Base-by-base conservation (phyloP, 192 early-diverging fungal species). In the Dispira parvispora region DNA sequence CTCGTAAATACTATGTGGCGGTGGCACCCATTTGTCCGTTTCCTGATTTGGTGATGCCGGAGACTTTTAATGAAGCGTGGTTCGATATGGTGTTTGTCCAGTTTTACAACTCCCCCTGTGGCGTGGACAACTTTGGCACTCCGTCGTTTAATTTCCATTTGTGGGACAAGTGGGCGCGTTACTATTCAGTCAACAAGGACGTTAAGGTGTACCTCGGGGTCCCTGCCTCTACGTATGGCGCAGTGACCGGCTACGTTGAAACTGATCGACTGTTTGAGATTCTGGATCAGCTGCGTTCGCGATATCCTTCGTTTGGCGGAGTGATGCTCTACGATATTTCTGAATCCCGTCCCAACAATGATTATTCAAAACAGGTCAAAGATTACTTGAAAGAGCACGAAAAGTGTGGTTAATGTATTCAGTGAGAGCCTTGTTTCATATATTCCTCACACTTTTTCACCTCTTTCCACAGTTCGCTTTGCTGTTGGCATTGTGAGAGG, bases 311-410 rank as follows among this genome's bases (percentile, higher is more conserved):
- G 11, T 84, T 85, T 68, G 84, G 84, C 55, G 86, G 86, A 32
- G 79, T 86, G 56, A 82, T 82, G 81, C 74, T 84, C 61, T 88
- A 84, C 84, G 86, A 89, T 67, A 77, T 77, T 0, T 87, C 85
- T 38, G 82, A 85, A 62, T 69, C 85, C 1, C 82, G 78, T 52
- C 65, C 46, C 16, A 84, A 85, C 62, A 54, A 69, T 0, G 64
- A 60, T 21, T 60, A 60, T 21, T 60, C 57, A 2, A 42, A 27
- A 14, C 26, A 60, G 57, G 42, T 43, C 32, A 60, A 60, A 32
- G 32, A 55, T 13, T 20, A 18, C 12, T 13, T 55, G 20, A 55
- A 27, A 20, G 12, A 26, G 3, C 20, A 55, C 25, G 25, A 13
- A 20, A 55, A 55, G n/a, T 55, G 53, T 27, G 18, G 53, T 3